Base-by-base conservation (phyloP, 192 early-diverging fungal species). In the Coemansia sp. region DNA sequence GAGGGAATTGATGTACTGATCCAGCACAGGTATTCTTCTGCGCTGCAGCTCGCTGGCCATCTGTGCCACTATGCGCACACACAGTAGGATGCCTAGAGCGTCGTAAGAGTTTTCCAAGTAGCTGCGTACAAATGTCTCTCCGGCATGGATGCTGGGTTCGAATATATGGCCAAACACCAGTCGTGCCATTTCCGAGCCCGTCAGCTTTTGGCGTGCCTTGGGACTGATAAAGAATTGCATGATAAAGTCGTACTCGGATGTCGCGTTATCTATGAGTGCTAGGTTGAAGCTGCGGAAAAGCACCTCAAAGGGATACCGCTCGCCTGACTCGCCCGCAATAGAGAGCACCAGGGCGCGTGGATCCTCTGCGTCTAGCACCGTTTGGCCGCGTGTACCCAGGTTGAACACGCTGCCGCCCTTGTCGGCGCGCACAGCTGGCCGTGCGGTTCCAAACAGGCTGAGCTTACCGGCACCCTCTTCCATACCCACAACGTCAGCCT, bases 241-340 rank as follows among this genome's bases (percentile, higher is more conserved):
- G 33, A 86, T 82, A 53, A 99, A 99, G 28, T 92, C 77, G 64
- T 97, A 97, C 70, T 99, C 96, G 8, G 90, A 87, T 37, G 85
- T 88, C 4, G 94, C 92, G 56, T 97, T 96, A 76, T 99, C 96
- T 40, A 91, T 85, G 39, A 99, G 63, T 15, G 94, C 85, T 46
- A 95, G 77, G 45, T 89, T 90, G 74, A 90, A 85, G 60, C 91
- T 93, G 61, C 94, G 86, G 64, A 97, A 95, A 1, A 98, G 77
- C 20, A 74, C 79, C 64, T 96, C 96, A 45, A 86, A 94, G n/a
- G 91, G 82, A 53, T 32, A 61, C 40, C 39, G 55, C 32, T 62
- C 58, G 39, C 37, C 60, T 10, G 59, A 33, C 40, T 71, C 78
- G 48, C 66, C 59, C 23, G 78, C 78, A 1, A 73, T 60, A 8